A percentile compares a stretch with the other conserved stretches of the same genome.
Evolutionary conservation across 2,329 filamentous ascomycete species (phyloP).

Genomic region (Aureobasidium sp.): DNA sequence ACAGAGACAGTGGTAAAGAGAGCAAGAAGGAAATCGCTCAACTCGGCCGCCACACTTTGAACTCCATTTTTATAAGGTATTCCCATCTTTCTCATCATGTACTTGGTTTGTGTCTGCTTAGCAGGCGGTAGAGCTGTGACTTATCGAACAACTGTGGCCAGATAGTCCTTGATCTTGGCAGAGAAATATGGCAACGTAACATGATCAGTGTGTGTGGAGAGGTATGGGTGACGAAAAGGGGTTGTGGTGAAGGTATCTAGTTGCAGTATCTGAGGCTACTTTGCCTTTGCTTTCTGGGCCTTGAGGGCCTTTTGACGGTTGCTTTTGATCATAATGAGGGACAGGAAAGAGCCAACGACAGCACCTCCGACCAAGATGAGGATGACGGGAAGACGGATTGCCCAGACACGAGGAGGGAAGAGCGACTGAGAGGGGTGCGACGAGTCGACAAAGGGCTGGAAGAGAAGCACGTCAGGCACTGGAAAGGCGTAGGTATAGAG

Average conservation of each 20-base stretch:
- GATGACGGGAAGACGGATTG: conserved; percentile 96
- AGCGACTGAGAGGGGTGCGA: conserved; percentile 88
- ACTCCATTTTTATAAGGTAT: too few relatives aligned
- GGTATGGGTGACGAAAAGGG: not conserved
- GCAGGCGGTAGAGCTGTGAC: too few relatives aligned
- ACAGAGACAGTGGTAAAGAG: too few relatives aligned
- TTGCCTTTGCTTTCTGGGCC: conserved; percentile 79
- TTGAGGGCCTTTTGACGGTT: conserved; percentile 97
- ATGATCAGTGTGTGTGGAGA: not conserved
- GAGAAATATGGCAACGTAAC: too few relatives aligned
- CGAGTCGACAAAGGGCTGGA: conserved; percentile 89
- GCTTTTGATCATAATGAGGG: conserved; percentile 97
- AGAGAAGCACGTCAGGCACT: not conserved
- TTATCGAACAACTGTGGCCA: too few relatives aligned
- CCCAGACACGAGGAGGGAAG: conserved; percentile 97
- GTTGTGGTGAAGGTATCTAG: not conserved
- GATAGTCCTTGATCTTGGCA: too few relatives aligned
- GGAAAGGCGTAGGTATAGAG: not conserved
- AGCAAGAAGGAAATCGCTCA: too few relatives aligned
- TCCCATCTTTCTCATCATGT: too few relatives aligned
- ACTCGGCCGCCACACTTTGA: too few relatives aligned
- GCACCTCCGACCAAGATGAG: conserved; percentile 84
- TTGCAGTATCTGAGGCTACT: conserved; percentile 24
- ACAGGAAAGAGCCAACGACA: conserved; percentile 91
- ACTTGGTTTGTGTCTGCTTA: too few relatives aligned